Evolutionary conservation across 208 protist species (phyloP), one percentile per base, ranked within the genome.

Genomic region (Trypanosoma theileri): DNA sequence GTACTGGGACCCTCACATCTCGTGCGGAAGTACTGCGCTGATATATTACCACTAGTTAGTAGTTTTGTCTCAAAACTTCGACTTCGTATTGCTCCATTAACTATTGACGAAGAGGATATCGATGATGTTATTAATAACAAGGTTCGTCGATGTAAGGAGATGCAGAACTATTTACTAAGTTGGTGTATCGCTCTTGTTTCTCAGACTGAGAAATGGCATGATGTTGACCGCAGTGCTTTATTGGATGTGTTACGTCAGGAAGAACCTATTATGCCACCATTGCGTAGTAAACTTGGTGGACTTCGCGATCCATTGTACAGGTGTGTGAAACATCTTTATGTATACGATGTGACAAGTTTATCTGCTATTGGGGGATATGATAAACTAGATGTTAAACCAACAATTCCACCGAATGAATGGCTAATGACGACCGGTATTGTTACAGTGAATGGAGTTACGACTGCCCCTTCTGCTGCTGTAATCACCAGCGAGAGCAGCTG

Each of bases 111-210:
- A 26, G 55, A 10, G 0, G 90, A 95, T 67, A 78, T 81, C 0
- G 24, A 44, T 8, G 83, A 89, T 66, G 76, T 79, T 64, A 75
- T 86, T 45, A 61, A 69, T 54, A 73, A 63, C 28, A 93, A 95
- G 73, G 44, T 95, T 48, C 58, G 73, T 31, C 81, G 75, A 21
- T 93, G 87, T 63, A 69, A 57, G n/a, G 87, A 92, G 21, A n/a
- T 3, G 55, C 63, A 66, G 53, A 92, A 93, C 71, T 77, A 87
- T 54, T 45, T 71, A 16, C 66, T 86, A 2, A 77, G 78, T 41
- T 93, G 87, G 87, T 93, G 85, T 67, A 75, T 88, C 26, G 85
- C 75, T 35, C 68, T 95, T 9, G 65, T 89, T 31, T 75, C 79
- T 31, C 50, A 19, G 3, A 17, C 53, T 19, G 65, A 66, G 45